These are phyloP conservation scores for Betula pendula DNA, from an alignment of 306 rosid genomes.

Conservation along the genomic window DNA sequence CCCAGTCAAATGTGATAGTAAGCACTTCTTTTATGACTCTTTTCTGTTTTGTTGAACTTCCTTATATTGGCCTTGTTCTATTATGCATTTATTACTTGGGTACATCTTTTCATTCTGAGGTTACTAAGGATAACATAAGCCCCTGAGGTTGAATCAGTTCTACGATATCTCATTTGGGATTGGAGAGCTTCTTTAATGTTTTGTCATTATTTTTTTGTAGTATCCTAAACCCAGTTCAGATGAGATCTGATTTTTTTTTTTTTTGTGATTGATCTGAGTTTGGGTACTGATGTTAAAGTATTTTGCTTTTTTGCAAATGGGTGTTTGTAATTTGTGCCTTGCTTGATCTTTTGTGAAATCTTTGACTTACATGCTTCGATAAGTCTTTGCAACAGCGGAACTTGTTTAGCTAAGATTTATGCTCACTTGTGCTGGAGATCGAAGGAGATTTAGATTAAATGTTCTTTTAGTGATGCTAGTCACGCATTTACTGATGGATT, in stretches of 20 bases:
- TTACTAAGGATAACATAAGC: background rate
- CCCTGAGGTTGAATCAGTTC: background rate
- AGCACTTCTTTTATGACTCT: slow-evolving; percentile 13
- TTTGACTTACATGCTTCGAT: background rate
- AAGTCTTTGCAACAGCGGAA: background rate
- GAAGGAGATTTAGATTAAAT: background rate
- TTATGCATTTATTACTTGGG: background rate
- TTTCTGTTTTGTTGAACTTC: background rate
- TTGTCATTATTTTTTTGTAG: background rate
- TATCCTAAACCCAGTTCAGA: background rate
- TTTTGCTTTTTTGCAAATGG: background rate
- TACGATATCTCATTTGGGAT: slow-evolving; percentile 3
- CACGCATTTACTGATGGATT: background rate
- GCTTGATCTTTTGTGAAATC: background rate
- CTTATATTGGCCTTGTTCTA: background rate
- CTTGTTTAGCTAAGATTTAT: background rate
- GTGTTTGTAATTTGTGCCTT: background rate
- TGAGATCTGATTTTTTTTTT: slow-evolving; percentile 41
- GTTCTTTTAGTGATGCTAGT: background rate
- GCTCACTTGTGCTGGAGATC: background rate
- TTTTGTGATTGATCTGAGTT: slow-evolving; percentile 23
- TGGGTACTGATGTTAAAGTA: background rate
- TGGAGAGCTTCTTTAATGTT: background rate
- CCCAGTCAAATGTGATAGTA: slow-evolving; percentile 60
- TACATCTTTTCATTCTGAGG: slow-evolving; percentile 4